phyloP scores from a whole-genome alignment of 164 flowering plant genomes.

The Vitis cinerea region DNA sequence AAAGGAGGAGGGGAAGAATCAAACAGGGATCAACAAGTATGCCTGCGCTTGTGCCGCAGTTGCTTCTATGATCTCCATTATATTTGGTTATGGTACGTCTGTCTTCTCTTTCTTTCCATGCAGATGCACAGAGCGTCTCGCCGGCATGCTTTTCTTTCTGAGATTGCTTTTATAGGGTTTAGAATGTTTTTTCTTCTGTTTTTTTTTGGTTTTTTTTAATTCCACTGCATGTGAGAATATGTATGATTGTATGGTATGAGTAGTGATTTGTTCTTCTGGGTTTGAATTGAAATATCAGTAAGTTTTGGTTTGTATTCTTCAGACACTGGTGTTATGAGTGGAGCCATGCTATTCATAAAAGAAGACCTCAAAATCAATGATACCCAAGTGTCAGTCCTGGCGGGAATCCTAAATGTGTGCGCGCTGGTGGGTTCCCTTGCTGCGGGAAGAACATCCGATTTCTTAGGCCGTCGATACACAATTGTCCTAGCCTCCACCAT shows the following conservation, averaged over 20 bases:
- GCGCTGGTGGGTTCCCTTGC: slow-evolving; percentile 34
- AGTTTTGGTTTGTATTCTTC: background rate
- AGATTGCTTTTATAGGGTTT: too few species aligned
- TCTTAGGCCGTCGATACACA: slow-evolving; percentile 57
- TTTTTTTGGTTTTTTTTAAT: background rate
- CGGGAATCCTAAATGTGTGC: slow-evolving; percentile 41
- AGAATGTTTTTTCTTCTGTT: background rate
- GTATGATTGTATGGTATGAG: too few species aligned
- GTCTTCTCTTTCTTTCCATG: background rate
- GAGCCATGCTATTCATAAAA: slow-evolving; percentile 45
- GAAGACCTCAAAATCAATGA: slow-evolving; percentile 38
- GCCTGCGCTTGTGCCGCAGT: slow-evolving; percentile 36
- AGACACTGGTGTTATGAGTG: slow-evolving; percentile 54
- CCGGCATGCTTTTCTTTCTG: too few species aligned
- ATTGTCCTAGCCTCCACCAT: slow-evolving; percentile 41
- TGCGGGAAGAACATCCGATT: slow-evolving; percentile 58
- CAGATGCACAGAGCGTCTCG: background rate
- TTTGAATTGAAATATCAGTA: too few species aligned
- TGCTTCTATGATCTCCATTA: slow-evolving; percentile 44
- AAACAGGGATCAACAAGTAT: slow-evolving; percentile 27
- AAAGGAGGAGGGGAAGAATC: slow-evolving; percentile 6
- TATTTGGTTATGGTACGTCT: slow-evolving; percentile 45
- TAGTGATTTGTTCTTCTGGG: too few species aligned
- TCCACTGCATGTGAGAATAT: too few species aligned
- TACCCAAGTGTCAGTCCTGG: slow-evolving; percentile 31